Base-by-base conservation (phyloP, 805 yeast genomes). In the Suhomyces xylopsoci region DNA sequence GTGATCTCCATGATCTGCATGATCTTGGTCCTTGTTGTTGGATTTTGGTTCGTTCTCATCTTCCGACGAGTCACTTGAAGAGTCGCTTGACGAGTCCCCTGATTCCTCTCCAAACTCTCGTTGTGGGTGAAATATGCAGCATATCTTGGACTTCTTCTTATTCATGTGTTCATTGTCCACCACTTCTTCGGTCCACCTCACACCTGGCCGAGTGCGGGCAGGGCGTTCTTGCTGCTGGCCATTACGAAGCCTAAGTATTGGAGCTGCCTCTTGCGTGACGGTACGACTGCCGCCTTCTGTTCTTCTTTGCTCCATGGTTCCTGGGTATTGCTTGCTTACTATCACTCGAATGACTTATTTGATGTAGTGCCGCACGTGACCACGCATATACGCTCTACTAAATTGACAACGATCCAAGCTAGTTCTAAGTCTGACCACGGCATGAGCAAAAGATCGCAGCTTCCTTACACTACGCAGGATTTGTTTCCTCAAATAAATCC, bases 91-190 rank as follows among this genome's bases (percentile, higher is more conserved):
- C 3, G 65, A 60, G 17, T 59, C 66, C 28, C 59, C 61, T 3
- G 64, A 58, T 53, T 61, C 63, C 56, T 82, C 88, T 41, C 83
- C 85, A 57, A 79, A 80, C 50, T 78, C 80, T 20, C 76, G 73
- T 49, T 88, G 84, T 52, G 97, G 94, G 75, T 92, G 87, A 75
- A 83, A 88, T 8, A 89, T 88, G 59, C 96, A 88, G 62, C 96
- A 89, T n/a, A 88, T 87, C 68, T 93, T 93, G 10, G 96, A 82
- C 65, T 90, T 91, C 74, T 94, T 94, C 73, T 83, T 89, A 63
- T 87, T 81, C 88, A 94, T 76, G 64, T 88, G 70, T 70, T 93
- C 99, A 66, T 93, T 93, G 67, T 93, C 98, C 4, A 94, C 78
- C 3, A 90, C 92, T 45, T 85, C 96, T 36, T 87, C 88, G 7